Evolutionary conservation across 1,139 yeast genomes (phyloP).

Genomic region (Pichia sp.): DNA sequence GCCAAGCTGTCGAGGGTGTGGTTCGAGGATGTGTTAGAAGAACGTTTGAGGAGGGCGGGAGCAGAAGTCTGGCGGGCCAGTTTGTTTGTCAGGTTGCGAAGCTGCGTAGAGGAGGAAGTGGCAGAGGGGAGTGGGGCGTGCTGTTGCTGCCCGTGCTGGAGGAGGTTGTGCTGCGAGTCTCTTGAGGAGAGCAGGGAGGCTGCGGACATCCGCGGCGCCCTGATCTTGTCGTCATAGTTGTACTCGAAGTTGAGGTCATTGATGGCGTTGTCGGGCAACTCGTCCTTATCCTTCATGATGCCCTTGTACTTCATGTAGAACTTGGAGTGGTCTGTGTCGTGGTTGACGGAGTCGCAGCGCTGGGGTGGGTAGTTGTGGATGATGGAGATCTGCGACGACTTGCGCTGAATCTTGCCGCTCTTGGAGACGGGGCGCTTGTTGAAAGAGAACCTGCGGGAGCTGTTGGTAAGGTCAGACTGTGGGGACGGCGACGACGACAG

Average conservation of each 20-base stretch:
- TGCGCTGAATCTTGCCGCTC: constrained; percentile 14
- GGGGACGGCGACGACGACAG: background rate
- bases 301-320: constrained; percentile 31
- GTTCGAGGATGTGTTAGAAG: constrained; percentile 14
- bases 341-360: constrained; percentile 26
- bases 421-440: constrained; percentile 27
- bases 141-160: background rate
- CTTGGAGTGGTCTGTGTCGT: constrained; percentile 29
- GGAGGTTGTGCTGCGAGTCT: background rate
- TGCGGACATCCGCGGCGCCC: constrained; percentile 33
- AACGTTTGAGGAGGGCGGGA: constrained; percentile 14
- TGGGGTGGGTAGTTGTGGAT: constrained; percentile 31
- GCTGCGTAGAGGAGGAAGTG: background rate
- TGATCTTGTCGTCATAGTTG: constrained; percentile 32
- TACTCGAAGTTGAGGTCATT: constrained; percentile 28
- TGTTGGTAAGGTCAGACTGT: constrained; percentile 2
- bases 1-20: constrained; percentile 21
- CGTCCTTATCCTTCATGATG: constrained; percentile 29
- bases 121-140: background rate
- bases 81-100: background rate
- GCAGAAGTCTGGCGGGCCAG: constrained; percentile 17
- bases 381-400: constrained; percentile 29
- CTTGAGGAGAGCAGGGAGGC: constrained; percentile 21
- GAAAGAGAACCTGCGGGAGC: constrained; percentile 26
- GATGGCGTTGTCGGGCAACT: constrained; percentile 26